A percentile compares a stretch with the other conserved stretches of the same genome.
phyloP scores from a whole-genome alignment of 345 rosid species.

The Fremontodendron californicum region DNA sequence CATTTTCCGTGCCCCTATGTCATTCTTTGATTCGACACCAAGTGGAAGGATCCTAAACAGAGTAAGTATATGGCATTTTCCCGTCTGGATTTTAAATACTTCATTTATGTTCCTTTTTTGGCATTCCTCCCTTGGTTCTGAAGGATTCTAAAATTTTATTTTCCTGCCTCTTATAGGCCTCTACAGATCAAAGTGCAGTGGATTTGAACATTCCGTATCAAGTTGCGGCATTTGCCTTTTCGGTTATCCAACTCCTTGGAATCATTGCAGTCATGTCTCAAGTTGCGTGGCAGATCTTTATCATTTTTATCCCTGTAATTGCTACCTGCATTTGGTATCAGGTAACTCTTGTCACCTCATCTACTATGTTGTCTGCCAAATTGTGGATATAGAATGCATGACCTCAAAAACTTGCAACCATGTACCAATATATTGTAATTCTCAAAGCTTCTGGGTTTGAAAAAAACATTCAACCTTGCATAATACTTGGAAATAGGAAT shows the following conservation, averaged over 20 bases:
- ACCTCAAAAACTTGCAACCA: neutral
- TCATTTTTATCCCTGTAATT: slow-evolving; percentile 64
- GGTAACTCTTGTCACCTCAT: slow-evolving; percentile 36
- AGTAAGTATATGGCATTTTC: slow-evolving; percentile 29
- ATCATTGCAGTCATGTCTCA: slow-evolving; percentile 75
- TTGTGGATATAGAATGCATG: neutral
- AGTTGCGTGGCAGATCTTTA: slow-evolving; percentile 76
- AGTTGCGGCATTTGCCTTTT: slow-evolving; percentile 42
- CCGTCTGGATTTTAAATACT: neutral
- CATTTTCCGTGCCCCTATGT: slow-evolving; percentile 75
- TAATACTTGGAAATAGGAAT: neutral
- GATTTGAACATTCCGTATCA: slow-evolving; percentile 48
- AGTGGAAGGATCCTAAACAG: slow-evolving; percentile 69
- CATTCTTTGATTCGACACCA: slow-evolving; percentile 84
- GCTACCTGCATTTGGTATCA: slow-evolving; percentile 67
- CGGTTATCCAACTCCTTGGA: slow-evolving; percentile 58
- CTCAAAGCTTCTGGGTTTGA: neutral
- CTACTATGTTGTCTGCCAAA: neutral
- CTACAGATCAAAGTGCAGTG: slow-evolving; percentile 71
- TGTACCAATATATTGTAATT: neutral
- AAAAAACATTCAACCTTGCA: neutral
- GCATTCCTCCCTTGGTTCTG: neutral
- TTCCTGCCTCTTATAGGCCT: slow-evolving; percentile 45
- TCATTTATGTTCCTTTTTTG: neutral
- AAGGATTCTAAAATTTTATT: neutral